A percentile compares a stretch with the other conserved stretches of the same genome.
Evolutionary conservation across 176 grass and related monocot genomes (phyloP).

Genomic region (Carex pumila): DNA sequence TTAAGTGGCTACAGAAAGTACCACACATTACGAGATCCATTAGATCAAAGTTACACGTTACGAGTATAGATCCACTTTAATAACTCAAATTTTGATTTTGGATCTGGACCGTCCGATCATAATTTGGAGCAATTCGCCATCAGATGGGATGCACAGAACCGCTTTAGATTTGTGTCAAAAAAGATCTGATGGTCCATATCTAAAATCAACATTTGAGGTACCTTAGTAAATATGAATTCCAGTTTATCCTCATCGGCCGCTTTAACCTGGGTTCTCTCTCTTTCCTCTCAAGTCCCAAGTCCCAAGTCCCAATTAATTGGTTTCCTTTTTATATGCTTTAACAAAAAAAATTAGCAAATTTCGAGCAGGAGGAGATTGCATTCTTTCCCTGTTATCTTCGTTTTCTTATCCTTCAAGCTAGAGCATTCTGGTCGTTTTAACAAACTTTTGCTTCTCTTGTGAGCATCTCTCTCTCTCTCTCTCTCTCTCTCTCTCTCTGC

Average conservation of each 20-base stretch:
- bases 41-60: neutral
- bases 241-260: neutral
- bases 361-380: neutral
- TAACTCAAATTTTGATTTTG: too few species aligned
- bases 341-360: neutral
- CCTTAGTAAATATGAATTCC: too few species aligned
- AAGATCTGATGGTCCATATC: too few species aligned
- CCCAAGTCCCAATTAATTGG: neutral
- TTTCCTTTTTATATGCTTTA: neutral
- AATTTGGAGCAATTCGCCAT: too few species aligned
- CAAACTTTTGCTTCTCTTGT: neutral
- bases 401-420: neutral
- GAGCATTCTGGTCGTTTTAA: neutral
- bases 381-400: neutral
- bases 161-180: too few species aligned
- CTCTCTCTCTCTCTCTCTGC: conserved; percentile 3
- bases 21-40: neutral
- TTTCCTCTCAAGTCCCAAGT: neutral
- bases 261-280: neutral
- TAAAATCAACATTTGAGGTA: too few species aligned
- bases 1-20: neutral
- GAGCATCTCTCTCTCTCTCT: conserved; percentile 5
- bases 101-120: too few species aligned
- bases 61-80: too few species aligned
- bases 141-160: too few species aligned